Base-by-base conservation (phyloP, 1,284 basidiomycete genomes). In the Ustilago sp. region DNA sequence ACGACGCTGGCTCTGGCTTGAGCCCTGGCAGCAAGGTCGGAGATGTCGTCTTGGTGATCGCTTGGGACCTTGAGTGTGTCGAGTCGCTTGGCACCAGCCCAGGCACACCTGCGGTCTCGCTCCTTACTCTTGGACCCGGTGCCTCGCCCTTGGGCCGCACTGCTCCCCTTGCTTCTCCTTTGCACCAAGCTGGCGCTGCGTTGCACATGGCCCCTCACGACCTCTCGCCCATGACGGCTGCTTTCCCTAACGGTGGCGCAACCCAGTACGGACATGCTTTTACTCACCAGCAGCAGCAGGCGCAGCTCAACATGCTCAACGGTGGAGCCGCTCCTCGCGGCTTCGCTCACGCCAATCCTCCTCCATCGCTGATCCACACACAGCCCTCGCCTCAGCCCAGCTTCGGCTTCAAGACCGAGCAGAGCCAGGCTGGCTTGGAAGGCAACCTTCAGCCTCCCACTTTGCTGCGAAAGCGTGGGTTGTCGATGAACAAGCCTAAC, bases 31-130 rank as follows among this genome's bases (percentile, higher is more conserved):
- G 79, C 71, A 79, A 78, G 48, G 58, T 85, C 4, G 87, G 87
- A 38, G 83, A 87, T 51, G 86, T 87, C 19, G 82, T 87, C 5
- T 81, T 87, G 41, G 86, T 87, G 53, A 79, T 87, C 31, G 77
- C 83, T 8, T 87, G 86, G 85, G 86, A 87, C 47, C 70, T 87
- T 45, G 85, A 86, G 62, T 85, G 84, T 51, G 78, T 84, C 35
- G 84, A 85, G 72, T 60, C 78, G 11, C 70, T 80, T 13, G 79
- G 68, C 35, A 72, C 74, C 51, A 77, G 67, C 47, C 80, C 83
- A 2, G 83, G 83, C 41, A 66, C 60, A 3, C 82, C 84, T 8
- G 73, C 70, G n/a, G 81, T 85, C 34, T 84, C 82, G 9, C 48
- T 83, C 5, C 63, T 83, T 17, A 79, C 77, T 13, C 69, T 59